phyloP scores from a whole-genome alignment of 164 flowering plant species.

The Pachysandra terminalis region DNA sequence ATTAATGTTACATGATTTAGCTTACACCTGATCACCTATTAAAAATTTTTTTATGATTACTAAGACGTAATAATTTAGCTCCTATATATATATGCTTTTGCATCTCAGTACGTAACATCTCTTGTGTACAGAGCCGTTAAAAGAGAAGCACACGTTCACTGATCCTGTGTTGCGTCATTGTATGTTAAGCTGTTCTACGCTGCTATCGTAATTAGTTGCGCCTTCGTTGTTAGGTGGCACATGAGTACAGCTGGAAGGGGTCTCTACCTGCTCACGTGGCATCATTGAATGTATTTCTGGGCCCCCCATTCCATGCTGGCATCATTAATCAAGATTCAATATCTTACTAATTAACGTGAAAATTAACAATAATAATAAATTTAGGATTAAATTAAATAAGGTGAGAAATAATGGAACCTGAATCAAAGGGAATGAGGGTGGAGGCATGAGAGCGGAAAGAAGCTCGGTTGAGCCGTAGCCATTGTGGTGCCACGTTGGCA shows the following conservation, averaged over 20 bases:
- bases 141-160: too few species aligned
- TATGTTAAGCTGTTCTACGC: slow-evolving; percentile 9
- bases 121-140: too few species aligned
- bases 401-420: slow-evolving; percentile 19
- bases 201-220: slow-evolving; percentile 18
- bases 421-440: slow-evolving; percentile 16
- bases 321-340: background rate
- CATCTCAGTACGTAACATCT: too few species aligned
- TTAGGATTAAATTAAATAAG: too few species aligned
- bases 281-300: slow-evolving; percentile 18
- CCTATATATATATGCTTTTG: too few species aligned
- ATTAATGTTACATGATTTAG: too few species aligned
- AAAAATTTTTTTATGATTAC: too few species aligned
- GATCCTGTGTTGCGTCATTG: too few species aligned
- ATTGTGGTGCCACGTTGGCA: slow-evolving; percentile 40
- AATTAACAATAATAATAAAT: too few species aligned
- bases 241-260: slow-evolving; percentile 20
- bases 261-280: slow-evolving; percentile 26
- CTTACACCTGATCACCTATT: too few species aligned
- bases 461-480: slow-evolving; percentile 30
- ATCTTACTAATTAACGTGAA: too few species aligned
- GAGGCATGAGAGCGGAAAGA: slow-evolving; percentile 32
- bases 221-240: slow-evolving; percentile 18
- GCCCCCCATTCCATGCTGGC: slow-evolving; percentile 26
- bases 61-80: too few species aligned